These are phyloP conservation scores for Russula ochroleuca DNA, from an alignment of 768 basidiomycete species.

Conservation along the genomic window DNA sequence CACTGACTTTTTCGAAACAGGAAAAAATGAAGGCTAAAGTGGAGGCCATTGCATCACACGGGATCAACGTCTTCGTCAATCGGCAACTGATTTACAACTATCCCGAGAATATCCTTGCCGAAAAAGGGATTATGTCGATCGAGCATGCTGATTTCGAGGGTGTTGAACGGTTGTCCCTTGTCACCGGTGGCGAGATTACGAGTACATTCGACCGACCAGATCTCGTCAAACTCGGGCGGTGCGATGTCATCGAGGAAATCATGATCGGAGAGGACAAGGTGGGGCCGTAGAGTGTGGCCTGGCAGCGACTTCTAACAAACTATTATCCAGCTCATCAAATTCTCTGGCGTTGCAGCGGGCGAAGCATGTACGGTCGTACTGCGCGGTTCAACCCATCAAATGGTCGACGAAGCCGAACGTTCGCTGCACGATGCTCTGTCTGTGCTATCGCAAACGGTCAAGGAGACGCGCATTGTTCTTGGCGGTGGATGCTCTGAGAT, in stretches of 20 bases:
- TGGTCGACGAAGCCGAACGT: constrained; percentile 98
- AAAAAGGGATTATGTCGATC: constrained; percentile 92
- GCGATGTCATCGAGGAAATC: constrained; percentile 95
- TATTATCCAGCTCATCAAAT: constrained; percentile 87
- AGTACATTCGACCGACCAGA: constrained; percentile 93
- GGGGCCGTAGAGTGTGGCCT: constrained; percentile 27
- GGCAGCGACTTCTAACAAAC: background rate
- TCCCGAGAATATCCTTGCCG: constrained; percentile 91
- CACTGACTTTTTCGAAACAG: constrained; percentile 38
- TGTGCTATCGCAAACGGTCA: constrained; percentile 95
- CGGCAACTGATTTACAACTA: constrained; percentile 99
- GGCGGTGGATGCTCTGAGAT: constrained; percentile 99
- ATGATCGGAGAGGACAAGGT: constrained; percentile 99
- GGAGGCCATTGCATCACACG: constrained; percentile 87
- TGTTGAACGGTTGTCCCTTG: constrained; percentile 90
- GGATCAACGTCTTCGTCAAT: constrained; percentile 97
- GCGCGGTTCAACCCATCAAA: constrained; percentile 95
- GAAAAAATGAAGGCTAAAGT: constrained; percentile 99
- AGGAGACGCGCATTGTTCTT: constrained; percentile 90
- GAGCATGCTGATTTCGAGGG: constrained; percentile 99
- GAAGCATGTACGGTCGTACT: constrained; percentile 98
- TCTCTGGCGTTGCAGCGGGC: constrained; percentile 97
- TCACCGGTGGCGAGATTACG: constrained; percentile 96
- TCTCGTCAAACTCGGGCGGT: constrained; percentile 85
- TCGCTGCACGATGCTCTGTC: constrained; percentile 97